Evolutionary conservation across 805 yeast genomes (phyloP), one percentile per base, ranked within the genome.

Genomic region (Wickerhamiella lipophila): DNA sequence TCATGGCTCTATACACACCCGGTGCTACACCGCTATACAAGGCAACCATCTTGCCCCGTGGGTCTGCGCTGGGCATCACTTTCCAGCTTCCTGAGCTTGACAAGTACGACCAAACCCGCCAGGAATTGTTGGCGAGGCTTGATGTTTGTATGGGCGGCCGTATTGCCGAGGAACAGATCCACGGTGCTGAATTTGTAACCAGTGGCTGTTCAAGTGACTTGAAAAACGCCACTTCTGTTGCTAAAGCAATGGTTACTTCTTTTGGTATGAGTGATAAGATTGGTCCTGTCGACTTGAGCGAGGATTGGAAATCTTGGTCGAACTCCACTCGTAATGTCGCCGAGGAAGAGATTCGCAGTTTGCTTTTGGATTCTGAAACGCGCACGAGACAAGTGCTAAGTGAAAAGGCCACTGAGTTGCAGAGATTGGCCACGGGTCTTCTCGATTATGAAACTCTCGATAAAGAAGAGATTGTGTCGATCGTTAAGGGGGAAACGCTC

Each of bases 101-200:
- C 68, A 89, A 92, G 69, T 87, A 84, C 53, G 97, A 89, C 61
- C 83, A 84, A 66, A 86, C 96, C 27, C 83, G 77, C 63, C 77
- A 74, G 52, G 97, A 92, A 67, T 84, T 96, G 64, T 72, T 81
- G 55, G 96, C 97, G 0, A 73, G 94, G 54, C 68, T 92, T 56
- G 98, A 92, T 64, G 98, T 92, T 45, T 87, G 96, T 64, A 92
- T 92, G 98, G 99, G 98, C 52, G 99, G 99, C 55, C 88, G 88
- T 64, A 79, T 87, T 51, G 98, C 98, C 26, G 99, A 92, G 70
- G 96, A 89, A 63, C 71, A 85, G 72, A 74, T 83, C 45, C 84
- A 85, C 61, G 98, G 98, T 1, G 75, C 79, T 42, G 95, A 85
- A 49, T 84, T 88, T 62, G 95, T 92, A 11, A 89, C 97, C 2